These are phyloP conservation scores for Exophiala aquamarina DNA, from an alignment of 2,329 filamentous ascomycete genomes.

Conservation along the genomic window DNA sequence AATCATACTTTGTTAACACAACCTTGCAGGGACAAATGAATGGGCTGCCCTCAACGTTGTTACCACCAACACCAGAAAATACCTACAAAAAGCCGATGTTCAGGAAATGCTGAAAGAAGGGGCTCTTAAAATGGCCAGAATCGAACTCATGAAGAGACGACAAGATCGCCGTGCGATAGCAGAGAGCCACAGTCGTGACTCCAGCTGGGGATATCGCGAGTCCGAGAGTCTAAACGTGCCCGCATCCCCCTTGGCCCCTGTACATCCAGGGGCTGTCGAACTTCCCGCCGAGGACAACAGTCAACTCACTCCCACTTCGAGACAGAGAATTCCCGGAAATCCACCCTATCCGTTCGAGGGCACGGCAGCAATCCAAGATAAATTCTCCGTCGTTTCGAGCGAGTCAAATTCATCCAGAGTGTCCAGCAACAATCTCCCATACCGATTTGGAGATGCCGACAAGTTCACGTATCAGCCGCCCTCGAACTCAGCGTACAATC, in stretches of 20 bases:
- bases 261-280: slow-evolving; percentile 55
- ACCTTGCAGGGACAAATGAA: slow-evolving; percentile 78
- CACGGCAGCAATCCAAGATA: slow-evolving; percentile 61
- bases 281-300: slow-evolving; percentile 55
- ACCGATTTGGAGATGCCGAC: slow-evolving; percentile 40
- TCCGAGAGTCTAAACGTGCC: slow-evolving; percentile 29
- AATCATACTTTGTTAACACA: too few relatives aligned
- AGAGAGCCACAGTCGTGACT: slow-evolving; percentile 32
- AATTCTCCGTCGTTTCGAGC: slow-evolving; percentile 63
- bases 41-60: slow-evolving; percentile 94
- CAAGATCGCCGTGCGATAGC: slow-evolving; percentile 49
- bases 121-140: slow-evolving; percentile 78
- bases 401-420: slow-evolving; percentile 50
- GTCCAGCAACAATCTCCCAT: slow-evolving; percentile 29
- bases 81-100: slow-evolving; percentile 71
- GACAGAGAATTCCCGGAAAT: slow-evolving; percentile 32
- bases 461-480: slow-evolving; percentile 30
- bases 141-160: slow-evolving; percentile 72
- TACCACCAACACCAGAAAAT: slow-evolving; percentile 84
- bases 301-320: slow-evolving; percentile 29
- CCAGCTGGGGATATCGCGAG: slow-evolving; percentile 30
- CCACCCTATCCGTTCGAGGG: slow-evolving; percentile 32
- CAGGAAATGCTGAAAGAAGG: slow-evolving; percentile 75
- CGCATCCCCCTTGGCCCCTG: slow-evolving; percentile 38
- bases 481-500: slow-evolving; percentile 32